Conservation (phyloP, 2,329 filamentous ascomycete species). For the Ophiostoma triangulosporum region DNA sequence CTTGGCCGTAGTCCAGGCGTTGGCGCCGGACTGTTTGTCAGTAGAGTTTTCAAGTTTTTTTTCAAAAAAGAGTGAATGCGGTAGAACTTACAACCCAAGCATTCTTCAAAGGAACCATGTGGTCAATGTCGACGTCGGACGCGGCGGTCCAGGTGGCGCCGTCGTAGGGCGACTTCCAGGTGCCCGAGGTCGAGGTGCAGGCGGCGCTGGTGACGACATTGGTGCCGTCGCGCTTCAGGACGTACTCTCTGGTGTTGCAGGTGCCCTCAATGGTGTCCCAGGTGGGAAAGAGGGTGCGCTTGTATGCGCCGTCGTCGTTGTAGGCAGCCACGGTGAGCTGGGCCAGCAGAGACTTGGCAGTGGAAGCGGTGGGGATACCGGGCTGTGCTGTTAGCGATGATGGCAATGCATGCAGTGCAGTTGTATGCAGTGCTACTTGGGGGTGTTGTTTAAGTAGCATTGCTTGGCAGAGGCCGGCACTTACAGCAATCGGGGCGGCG, state of each 20-base stretch:
- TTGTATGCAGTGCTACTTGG: no score
- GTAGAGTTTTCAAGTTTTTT: no score
- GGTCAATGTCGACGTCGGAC: constrained; percentile 67
- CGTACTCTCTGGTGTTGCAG: constrained; percentile 61
- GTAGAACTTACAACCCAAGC: constrained; percentile 51
- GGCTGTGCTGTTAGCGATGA: constrained; percentile 25
- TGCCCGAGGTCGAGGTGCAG: constrained; percentile 52
- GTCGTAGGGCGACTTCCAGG: constrained; percentile 62
- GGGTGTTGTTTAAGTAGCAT: no score
- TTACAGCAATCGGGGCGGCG: neutral
- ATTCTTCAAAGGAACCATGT: constrained; percentile 69
- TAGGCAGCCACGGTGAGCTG: constrained; percentile 43
- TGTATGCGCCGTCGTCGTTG: constrained; percentile 43
- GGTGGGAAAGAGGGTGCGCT: constrained; percentile 55
- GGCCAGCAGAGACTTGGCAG: constrained; percentile 44
- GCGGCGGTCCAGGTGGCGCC: constrained; percentile 55
- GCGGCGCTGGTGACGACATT: constrained; percentile 42
- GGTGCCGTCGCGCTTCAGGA: constrained; percentile 60
- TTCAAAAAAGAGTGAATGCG: neutral
- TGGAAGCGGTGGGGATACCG: constrained; percentile 46
- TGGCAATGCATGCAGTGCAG: no score
- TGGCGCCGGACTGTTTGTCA: constrained; percentile 52
- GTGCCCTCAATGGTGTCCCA: constrained; percentile 52
- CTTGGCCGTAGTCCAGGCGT: constrained; percentile 53
- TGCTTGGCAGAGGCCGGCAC: no score